phyloP scores from a whole-genome alignment of 164 flowering plant species.

The Kalanchoe fedtschenkoi region DNA sequence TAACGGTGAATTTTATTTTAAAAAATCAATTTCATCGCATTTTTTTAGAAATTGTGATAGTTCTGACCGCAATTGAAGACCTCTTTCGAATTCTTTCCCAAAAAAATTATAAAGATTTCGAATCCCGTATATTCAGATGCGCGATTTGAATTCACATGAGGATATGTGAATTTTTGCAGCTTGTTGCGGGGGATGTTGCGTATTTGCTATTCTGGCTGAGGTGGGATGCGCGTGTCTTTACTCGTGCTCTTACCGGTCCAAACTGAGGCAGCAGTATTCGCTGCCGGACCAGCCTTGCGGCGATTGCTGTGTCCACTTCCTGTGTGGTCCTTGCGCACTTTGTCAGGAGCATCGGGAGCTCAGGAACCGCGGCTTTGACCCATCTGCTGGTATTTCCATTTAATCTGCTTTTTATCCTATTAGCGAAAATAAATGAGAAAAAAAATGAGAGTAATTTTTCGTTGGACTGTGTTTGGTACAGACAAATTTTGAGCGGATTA shows the following conservation, averaged over 20 bases:
- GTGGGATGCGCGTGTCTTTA: not conserved
- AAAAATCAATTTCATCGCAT: no score
- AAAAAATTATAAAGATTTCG: no score
- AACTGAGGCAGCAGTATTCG: not conserved
- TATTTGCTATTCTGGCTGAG: not conserved
- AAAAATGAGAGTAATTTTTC: no score
- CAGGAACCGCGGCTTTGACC: constrained; percentile 4
- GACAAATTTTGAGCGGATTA: no score
- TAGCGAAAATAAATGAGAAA: no score
- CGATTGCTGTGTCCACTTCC: constrained; percentile 2
- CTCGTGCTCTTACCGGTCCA: not conserved
- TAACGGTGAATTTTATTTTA: no score
- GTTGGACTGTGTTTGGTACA: no score
- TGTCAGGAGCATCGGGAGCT: constrained; percentile 7
- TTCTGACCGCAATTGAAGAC: no score
- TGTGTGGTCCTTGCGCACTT: not conserved
- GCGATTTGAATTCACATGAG: not conserved
- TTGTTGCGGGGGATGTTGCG: not conserved
- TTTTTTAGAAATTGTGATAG: no score
- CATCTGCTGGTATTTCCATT: constrained; percentile 1
- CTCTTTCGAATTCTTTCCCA: no score
- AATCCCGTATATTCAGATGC: no score
- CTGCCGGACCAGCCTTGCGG: not conserved
- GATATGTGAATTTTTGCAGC: not conserved
- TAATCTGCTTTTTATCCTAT: no score